Evolutionary conservation across 2,329 filamentous ascomycete species (phyloP), one percentile per base, ranked within the genome.

Genomic region (Neonectria magnoliae): DNA sequence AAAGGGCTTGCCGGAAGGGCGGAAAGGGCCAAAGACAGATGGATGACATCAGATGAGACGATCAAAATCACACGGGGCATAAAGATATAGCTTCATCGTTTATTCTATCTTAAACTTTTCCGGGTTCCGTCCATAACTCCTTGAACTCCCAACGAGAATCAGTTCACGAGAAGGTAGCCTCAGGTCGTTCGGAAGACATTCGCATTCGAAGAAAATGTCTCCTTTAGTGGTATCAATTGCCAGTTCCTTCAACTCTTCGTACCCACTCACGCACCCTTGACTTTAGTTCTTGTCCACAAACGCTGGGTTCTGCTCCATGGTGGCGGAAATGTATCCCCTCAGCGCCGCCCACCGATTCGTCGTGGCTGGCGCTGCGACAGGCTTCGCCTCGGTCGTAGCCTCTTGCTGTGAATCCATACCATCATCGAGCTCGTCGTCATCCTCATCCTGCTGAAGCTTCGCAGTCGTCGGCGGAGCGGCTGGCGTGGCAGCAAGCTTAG

Each of bases 231-330:
- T 66, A 70, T 68, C 51, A 47, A 47, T 47, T n/a, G 6, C 31
- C 16, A 38, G n/a, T 14, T 7, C n/a, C 7, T 41, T 41, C 6
- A 6, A 42, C 7, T 18, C 20, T 13, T 25, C 27, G 18, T 31
- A 27, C 7, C 18, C 25, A 10, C 20, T 1, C 5, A 18, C 25
- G 16, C 20, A 1, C 5, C 4, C 10, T 22, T 10, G n/a, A 78
- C 10, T 22, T 11, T 18, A 78, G 7, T 64, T 68, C 60, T 78
- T 76, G 20, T 62, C 70, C 20, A 65, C 62, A 71, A 97, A 97
- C 3, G 91, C 92, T 14, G 91, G 88, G 72, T 95, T 95, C 79
- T 93, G 91, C 81, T 97, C 93, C 90, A 97, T 93, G 1, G 93
- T 98, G 45, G 90, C 86, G 2, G 92, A 91, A 56, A 98, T 97